phyloP scores from a whole-genome alignment of 2,329 filamentous ascomycete species.

The Colletotrichum aenigma region DNA sequence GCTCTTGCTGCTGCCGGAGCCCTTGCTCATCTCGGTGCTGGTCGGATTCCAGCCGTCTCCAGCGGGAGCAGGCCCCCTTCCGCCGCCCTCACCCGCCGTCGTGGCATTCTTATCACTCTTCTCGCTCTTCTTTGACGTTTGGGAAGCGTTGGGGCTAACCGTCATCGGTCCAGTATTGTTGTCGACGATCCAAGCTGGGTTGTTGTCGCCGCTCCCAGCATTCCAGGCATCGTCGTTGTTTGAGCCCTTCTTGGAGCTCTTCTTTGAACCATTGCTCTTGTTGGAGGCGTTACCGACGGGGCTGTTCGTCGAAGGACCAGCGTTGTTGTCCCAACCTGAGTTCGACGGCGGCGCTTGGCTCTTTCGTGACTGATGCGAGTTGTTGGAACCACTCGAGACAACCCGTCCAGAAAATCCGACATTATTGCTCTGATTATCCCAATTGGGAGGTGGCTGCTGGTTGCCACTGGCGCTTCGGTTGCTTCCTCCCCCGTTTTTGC shows the following conservation, averaged over 20 bases:
- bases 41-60: constrained; percentile 1
- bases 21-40: constrained; percentile 7
- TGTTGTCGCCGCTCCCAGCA: background rate
- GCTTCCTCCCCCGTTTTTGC: background rate
- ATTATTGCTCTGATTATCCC: constrained; percentile 16
- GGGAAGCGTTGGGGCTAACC: constrained; percentile 2
- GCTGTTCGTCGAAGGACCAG: constrained; percentile 13
- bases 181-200: constrained; percentile 4
- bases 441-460: background rate
- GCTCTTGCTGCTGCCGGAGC: constrained; percentile 13
- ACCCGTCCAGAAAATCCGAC: constrained; percentile 1
- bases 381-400: background rate
- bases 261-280: constrained; percentile 10
- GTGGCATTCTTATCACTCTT: background rate
- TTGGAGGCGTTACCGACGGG: background rate
- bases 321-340: constrained; percentile 19
- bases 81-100: background rate
- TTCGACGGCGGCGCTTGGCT: background rate
- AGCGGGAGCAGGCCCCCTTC: constrained; percentile 5
- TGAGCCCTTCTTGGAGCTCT: background rate
- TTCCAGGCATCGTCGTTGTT: background rate
- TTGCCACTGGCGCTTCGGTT: background rate
- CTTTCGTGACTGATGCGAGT: background rate
- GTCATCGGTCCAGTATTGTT: constrained; percentile 7
- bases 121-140: background rate